These are phyloP conservation scores for Clausena lansium DNA, from an alignment of 345 rosid species.

Conservation along the genomic window DNA sequence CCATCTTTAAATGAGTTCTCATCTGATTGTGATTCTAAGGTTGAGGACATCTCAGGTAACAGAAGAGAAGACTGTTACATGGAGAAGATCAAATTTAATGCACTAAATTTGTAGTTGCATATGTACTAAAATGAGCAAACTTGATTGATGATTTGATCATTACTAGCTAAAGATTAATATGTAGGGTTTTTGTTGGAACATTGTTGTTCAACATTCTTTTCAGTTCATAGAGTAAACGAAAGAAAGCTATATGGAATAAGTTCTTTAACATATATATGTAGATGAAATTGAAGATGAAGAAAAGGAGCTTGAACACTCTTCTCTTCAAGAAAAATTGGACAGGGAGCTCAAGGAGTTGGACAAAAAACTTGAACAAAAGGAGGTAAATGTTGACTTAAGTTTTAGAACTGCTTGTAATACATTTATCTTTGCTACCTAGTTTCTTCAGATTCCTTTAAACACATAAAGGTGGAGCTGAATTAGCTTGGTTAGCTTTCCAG, in stretches of 20 bases:
- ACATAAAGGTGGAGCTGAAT: background rate
- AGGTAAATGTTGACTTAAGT: constrained; percentile 43
- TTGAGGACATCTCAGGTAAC: constrained; percentile 52
- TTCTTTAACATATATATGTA: constrained; percentile 29
- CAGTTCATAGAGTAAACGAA: background rate
- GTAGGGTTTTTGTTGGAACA: background rate
- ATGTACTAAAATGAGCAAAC: background rate
- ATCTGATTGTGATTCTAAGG: constrained; percentile 54
- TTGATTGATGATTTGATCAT: background rate
- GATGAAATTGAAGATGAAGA: constrained; percentile 69
- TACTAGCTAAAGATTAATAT: background rate
- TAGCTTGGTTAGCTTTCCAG: background rate
- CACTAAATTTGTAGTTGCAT: constrained; percentile 1
- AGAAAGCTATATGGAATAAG: background rate
- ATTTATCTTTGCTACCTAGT: background rate
- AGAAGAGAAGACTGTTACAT: background rate
- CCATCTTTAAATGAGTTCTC: constrained; percentile 54
- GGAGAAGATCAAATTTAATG: background rate
- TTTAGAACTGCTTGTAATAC: background rate
- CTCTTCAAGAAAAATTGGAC: constrained; percentile 84
- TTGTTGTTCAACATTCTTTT: background rate
- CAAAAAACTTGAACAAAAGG: constrained; percentile 83
- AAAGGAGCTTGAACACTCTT: constrained; percentile 84
- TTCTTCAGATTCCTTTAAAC: background rate
- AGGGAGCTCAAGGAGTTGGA: constrained; percentile 92